These are phyloP conservation scores for Psilocybe cyanescens DNA, from an alignment of 768 basidiomycete species.

Conservation along the genomic window DNA sequence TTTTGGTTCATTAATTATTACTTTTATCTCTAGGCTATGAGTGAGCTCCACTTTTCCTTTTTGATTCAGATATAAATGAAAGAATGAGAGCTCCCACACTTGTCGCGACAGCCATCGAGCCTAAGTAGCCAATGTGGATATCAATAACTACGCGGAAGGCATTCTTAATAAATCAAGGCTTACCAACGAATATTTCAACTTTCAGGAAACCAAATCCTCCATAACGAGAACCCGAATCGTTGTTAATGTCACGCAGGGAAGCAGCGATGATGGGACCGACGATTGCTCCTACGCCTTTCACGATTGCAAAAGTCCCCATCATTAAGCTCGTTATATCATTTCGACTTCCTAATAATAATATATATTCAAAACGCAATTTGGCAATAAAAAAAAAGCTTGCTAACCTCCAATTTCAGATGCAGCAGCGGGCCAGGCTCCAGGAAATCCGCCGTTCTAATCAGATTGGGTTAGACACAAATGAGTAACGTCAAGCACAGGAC, in stretches of 20 bases:
- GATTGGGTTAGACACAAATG: background rate
- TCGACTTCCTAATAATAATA: background rate
- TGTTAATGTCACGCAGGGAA: background rate
- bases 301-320: conserved; percentile 5
- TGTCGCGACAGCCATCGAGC: too few species aligned
- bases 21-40: too few species aligned
- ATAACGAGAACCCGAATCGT: background rate
- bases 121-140: too few species aligned
- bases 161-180: background rate
- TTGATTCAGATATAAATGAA: too few species aligned
- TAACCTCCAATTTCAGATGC: conserved; percentile 14
- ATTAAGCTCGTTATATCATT: conserved; percentile 6
- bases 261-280: conserved; percentile 8
- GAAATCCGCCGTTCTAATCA: conserved; percentile 11
- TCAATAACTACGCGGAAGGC: too few species aligned
- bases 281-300: conserved; percentile 7
- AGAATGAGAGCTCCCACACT: too few species aligned
- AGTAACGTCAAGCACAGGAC: background rate
- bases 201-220: conserved; percentile 7
- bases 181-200: conserved; percentile 12
- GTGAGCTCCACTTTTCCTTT: too few species aligned
- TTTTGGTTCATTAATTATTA: too few species aligned
- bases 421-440: conserved; percentile 13
- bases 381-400: background rate
- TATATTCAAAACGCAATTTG: background rate